Percentiles rank a stretch among this genome's conserved stretches.
Conservation (phyloP, 331 rosid species). For the Saraca asoca region DNA sequence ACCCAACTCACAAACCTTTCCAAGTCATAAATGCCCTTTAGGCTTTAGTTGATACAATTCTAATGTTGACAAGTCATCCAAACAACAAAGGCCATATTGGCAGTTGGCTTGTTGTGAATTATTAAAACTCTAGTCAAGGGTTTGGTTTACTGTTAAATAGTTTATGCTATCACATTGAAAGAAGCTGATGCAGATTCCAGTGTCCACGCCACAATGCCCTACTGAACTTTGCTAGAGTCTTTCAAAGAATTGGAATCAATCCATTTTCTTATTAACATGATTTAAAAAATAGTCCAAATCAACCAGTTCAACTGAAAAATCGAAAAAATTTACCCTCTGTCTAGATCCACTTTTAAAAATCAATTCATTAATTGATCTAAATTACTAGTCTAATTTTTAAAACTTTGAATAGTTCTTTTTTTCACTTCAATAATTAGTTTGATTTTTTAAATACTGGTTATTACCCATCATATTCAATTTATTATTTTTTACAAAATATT, state of each 20-base stretch:
- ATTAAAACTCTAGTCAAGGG: neutral
- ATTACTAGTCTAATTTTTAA: too few relatives aligned
- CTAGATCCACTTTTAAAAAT: too few relatives aligned
- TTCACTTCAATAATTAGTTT: too few relatives aligned
- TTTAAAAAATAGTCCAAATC: too few relatives aligned
- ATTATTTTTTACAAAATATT: too few relatives aligned
- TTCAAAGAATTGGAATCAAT: neutral
- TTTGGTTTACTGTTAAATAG: conserved; percentile 20
- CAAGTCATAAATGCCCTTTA: conserved; percentile 12
- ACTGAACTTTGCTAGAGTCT: neutral
- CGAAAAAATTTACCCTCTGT: too few relatives aligned
- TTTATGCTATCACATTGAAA: conserved; percentile 20
- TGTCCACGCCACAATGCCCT: neutral
- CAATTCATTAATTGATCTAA: too few relatives aligned
- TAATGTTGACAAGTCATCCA: conserved; percentile 36
- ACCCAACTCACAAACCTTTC: conserved; percentile 31
- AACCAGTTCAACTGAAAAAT: neutral
- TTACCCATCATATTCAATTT: too few relatives aligned
- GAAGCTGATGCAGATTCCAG: conserved; percentile 16
- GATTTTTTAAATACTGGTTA: too few relatives aligned
- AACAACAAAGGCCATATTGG: neutral
- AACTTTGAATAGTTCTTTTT: too few relatives aligned
- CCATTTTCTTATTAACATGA: too few relatives aligned
- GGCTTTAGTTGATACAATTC: conserved; percentile 6
- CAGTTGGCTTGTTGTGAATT: neutral